These are phyloP conservation scores for Coprinellus micaceus DNA, from an alignment of 768 basidiomycete species.

Conservation along the genomic window DNA sequence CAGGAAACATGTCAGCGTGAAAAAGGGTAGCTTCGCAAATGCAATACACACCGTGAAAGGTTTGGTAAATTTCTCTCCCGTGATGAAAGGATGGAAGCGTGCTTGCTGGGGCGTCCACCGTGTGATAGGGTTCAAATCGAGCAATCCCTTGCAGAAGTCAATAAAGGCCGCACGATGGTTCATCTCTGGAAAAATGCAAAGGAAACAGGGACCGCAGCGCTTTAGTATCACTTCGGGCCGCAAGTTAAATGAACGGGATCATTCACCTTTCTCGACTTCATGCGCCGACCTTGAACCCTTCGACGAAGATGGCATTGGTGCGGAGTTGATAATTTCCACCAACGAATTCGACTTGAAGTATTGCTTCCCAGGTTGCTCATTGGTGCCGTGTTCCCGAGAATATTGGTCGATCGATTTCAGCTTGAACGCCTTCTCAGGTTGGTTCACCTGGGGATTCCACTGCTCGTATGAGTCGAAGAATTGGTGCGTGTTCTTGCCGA, in stretches of 20 bases:
- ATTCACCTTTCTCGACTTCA: conserved; percentile 87
- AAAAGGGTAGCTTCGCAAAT: conserved; percentile 8
- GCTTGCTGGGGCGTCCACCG: conserved; percentile 99
- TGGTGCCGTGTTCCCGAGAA: conserved; percentile 88
- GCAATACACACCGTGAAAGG: conserved; percentile 66
- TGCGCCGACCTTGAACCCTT: conserved; percentile 73
- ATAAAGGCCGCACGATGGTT: conserved; percentile 93
- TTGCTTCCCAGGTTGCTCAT: conserved; percentile 98
- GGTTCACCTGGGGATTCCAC: conserved; percentile 61
- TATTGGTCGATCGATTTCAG: conserved; percentile 94
- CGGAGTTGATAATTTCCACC: conserved; percentile 93
- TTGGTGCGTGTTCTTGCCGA: conserved; percentile 90
- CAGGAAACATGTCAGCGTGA: conserved; percentile 2
- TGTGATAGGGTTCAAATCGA: conserved; percentile 91
- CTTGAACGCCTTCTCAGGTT: conserved; percentile 78
- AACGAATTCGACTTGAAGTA: conserved; percentile 94
- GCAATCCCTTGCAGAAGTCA: conserved; percentile 92
- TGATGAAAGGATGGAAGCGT: conserved; percentile 93
- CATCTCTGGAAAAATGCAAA: conserved; percentile 56
- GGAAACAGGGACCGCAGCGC: conserved; percentile 6
- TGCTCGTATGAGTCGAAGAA: conserved; percentile 80
- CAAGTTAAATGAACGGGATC: background rate
- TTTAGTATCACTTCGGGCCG: conserved; percentile 1
- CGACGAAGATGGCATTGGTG: conserved; percentile 77
- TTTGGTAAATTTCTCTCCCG: conserved; percentile 91